Base-by-base conservation (phyloP, 495 filamentous ascomycete genomes). In the Oleoguttula mirabilis region DNA sequence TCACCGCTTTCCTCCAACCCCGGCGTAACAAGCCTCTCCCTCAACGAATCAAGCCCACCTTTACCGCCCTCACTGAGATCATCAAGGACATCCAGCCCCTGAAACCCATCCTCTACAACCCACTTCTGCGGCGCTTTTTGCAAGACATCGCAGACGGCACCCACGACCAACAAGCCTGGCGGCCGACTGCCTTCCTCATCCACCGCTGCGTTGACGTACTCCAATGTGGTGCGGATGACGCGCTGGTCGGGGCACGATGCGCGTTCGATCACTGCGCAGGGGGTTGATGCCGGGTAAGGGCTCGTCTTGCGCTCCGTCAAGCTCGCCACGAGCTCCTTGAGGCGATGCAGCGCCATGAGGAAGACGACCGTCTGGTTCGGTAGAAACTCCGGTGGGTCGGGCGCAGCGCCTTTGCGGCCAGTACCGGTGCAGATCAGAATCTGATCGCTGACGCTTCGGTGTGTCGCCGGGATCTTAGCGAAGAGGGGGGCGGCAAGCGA, bases 351-450 rank as follows among this genome's bases (percentile, higher is more conserved):
- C 22, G 86, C 83, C 90, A 98, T 98, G 21, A 98, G 61, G 42
- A 95, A 94, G n/a, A 98, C 80, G 3, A 87, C 83, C 0, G 90
- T 98, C 44, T 86, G 71, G 2, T 72, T 80, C 0, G 62, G 58
- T 2, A 88, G 75, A 55, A 76, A 94, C 48, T 79, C 76, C 0
- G 90, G 92, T 30, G 85, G 84, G 16, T 73, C 67, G 0, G 85
- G 84, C 2, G 83, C 67, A 41, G 73, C 78, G n/a, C 92, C 90
- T 64, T 90, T 92, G 52, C 88, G 71, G 10, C 90, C 90, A 0
- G 92, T 96, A 2, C 92, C 92, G 0, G 90, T 98, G 58, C 88
- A 94, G 17, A 98, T 71, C 14, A 98, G 66, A 1, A 96, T 79
- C 60, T 95, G 87, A 54, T 96, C 90, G 1, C 84, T 79, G 2